These are phyloP conservation scores for Dalechampia spathulata DNA, from an alignment of 441 rosid species.

Conservation along the genomic window DNA sequence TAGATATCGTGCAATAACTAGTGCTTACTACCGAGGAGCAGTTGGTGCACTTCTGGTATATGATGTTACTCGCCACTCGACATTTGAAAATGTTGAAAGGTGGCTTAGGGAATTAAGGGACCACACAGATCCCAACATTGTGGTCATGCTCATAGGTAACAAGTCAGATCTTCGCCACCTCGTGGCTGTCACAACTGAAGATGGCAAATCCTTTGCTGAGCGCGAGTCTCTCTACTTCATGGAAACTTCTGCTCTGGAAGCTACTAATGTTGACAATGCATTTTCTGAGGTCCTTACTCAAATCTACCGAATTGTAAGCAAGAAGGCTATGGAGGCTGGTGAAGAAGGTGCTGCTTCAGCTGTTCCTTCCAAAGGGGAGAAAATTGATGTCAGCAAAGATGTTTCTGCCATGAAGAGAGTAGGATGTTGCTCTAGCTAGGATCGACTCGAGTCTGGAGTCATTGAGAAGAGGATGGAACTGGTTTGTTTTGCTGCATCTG, in stretches of 20 bases:
- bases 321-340: constrained; percentile 69
- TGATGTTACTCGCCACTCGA: constrained; percentile 75
- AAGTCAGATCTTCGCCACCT: constrained; percentile 90
- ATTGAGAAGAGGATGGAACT: constrained; percentile 12
- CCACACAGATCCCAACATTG: constrained; percentile 85
- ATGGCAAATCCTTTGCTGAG: constrained; percentile 69
- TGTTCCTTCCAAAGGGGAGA: constrained; percentile 69
- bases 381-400: constrained; percentile 69
- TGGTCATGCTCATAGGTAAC: constrained; percentile 77
- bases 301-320: constrained; percentile 67
- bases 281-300: constrained; percentile 77
- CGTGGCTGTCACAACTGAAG: constrained; percentile 73
- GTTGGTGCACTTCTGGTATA: constrained; percentile 82
- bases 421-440: constrained; percentile 77
- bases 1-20: constrained; percentile 88
- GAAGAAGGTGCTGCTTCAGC: constrained; percentile 42
- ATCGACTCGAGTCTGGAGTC: constrained; percentile 2
- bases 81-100: constrained; percentile 68
- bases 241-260: constrained; percentile 85
- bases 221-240: constrained; percentile 74
- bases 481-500: constrained; percentile 21
- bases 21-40: constrained; percentile 89
- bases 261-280: constrained; percentile 74
- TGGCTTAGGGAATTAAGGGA: constrained; percentile 78
- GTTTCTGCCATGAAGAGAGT: constrained; percentile 73